These are phyloP conservation scores for Carex myosuroides DNA, from an alignment of 176 grass and related monocot genomes.

Conservation along the genomic window DNA sequence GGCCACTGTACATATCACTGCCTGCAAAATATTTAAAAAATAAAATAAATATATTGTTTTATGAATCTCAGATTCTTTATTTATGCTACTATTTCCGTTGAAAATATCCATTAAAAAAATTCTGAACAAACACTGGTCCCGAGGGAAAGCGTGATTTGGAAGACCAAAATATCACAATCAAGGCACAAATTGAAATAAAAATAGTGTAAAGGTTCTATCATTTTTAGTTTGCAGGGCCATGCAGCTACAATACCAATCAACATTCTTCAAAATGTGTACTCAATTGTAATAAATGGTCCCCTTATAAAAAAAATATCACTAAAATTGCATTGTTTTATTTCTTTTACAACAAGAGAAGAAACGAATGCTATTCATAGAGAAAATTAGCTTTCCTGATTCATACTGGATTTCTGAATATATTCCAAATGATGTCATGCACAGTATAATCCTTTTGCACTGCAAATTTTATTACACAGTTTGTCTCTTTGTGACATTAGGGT, in stretches of 20 bases:
- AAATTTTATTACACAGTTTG: neutral
- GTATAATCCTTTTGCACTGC: neutral
- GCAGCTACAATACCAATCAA: neutral
- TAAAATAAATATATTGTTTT: neutral
- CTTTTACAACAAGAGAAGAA: neutral
- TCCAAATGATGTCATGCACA: neutral
- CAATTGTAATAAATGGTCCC: neutral
- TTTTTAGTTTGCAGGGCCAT: neutral
- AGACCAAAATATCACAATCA: neutral
- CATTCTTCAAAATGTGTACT: neutral
- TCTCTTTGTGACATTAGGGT: neutral
- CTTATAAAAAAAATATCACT: neutral
- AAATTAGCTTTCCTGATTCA: neutral
- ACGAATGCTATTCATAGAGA: neutral
- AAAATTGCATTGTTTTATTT: neutral
- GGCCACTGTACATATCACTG: neutral
- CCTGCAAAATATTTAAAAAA: slow-evolving; percentile 17
- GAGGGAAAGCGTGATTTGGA: neutral
- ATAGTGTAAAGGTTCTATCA: neutral
- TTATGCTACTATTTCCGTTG: neutral
- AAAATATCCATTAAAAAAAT: neutral
- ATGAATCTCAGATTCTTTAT: neutral
- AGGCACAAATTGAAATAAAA: neutral
- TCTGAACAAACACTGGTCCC: neutral
- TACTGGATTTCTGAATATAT: neutral